A percentile compares a stretch with the other conserved stretches of the same genome.
phyloP scores from a whole-genome alignment of 2,329 filamentous ascomycete species.

The Sphaerulina populicola region DNA sequence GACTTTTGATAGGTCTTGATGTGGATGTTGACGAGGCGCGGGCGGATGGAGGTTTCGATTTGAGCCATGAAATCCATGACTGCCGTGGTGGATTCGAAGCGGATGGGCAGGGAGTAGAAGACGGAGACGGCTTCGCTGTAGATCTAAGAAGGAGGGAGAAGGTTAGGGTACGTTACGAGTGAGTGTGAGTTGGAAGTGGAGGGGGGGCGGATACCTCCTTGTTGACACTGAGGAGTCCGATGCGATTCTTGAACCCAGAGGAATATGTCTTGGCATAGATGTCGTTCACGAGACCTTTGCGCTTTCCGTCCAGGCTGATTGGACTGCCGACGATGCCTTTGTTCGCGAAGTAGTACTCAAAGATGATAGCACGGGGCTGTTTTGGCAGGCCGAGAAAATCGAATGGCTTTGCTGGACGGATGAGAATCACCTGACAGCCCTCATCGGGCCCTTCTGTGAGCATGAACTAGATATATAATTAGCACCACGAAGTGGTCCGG shows the following conservation, averaged over 20 bases:
- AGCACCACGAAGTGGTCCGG: constrained; percentile 1
- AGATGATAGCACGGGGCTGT: constrained; percentile 27
- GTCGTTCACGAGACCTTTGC: constrained; percentile 20
- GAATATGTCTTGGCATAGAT: constrained; percentile 30
- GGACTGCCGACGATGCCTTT: constrained; percentile 21
- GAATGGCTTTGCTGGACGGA: constrained; percentile 32
- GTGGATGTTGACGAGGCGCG: constrained; percentile 23
- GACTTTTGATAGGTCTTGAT: constrained; percentile 28
- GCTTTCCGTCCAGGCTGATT: constrained; percentile 30
- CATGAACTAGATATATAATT: constrained; percentile 17
- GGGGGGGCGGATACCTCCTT: constrained; percentile 24
- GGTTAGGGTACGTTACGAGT: not conserved
- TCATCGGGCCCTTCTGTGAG: constrained; percentile 29
- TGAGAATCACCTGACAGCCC: constrained; percentile 31
- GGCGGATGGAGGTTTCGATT: constrained; percentile 18
- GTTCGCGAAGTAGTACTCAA: constrained; percentile 27
- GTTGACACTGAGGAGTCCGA: constrained; percentile 29
- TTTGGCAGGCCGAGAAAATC: constrained; percentile 28
- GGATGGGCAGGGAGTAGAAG: constrained; percentile 29
- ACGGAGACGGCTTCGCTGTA: constrained; percentile 25
- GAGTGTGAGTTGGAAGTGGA: not conserved
- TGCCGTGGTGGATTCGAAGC: constrained; percentile 29
- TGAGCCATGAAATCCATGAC: constrained; percentile 31
- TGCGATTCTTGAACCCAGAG: constrained; percentile 28
- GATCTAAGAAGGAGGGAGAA: constrained; percentile 20